Evolutionary conservation across 805 yeast genomes (phyloP), one percentile per base, ranked within the genome.

Genomic region (Starmera quercuum): DNA sequence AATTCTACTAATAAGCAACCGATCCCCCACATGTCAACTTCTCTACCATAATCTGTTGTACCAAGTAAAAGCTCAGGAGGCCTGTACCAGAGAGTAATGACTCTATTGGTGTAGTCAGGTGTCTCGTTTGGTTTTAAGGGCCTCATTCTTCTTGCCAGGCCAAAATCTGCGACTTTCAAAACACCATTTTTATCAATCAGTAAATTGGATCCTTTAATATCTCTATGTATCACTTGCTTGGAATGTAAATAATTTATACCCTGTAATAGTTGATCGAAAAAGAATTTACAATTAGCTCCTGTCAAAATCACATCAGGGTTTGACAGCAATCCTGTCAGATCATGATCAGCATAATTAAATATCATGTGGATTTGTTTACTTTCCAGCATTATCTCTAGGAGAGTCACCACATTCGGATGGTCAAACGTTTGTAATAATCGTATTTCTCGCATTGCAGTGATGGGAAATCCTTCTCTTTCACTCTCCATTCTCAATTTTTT

Each of bases 21-120:
- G 40, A 86, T 78, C 0, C 97, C 96, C 98, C 98, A 92, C 45
- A 86, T 78, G 53, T 92, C 98, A 8, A 92, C 92, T 47, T 84
- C 95, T 26, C 86, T 62, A 0, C 88, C 92, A 58, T 92, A 92
- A 38, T 78, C 79, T 0, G 97, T 88, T 0, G 95, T 78, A 1
- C 98, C 98, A 37, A 92, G 58, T 25, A 92, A 62, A 21, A 92
- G 67, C 56, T 90, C 98, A 0, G 97, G 97, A 1, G 98, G 98
- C 38, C 98, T 71, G 56, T 92, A 90, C 98, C 98, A 92, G 25
- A 92, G 63, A 0, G 98, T 92, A 34, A 92, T 92, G 26, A 92
- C 97, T 36, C 98, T 63, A 54, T 92, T 92, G 2, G 98, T 90
- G 58, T 90, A 90, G 47, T 87, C 92, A 4, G 84, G 83, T 15